Evolutionary conservation across 257 asterid species (phyloP), one percentile per base, ranked within the genome.

Genomic region (Salvia rosmarinus): DNA sequence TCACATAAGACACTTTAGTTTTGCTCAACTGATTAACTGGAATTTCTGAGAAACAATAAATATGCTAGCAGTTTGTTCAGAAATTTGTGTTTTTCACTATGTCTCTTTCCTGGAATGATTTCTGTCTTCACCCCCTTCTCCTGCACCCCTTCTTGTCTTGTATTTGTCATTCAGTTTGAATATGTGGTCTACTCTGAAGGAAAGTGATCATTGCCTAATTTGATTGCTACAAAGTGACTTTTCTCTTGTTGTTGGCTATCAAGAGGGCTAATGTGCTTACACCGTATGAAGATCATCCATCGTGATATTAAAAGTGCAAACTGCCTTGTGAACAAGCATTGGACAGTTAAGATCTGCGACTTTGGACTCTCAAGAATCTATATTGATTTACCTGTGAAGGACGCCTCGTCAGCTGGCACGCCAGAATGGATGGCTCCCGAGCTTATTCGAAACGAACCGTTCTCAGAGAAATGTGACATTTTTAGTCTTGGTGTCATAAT

Each of bases 361-460:
- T 95, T 95, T 81, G 99, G 99, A 68, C 99, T 95, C 49, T 95
- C 99, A 9, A 91, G 93, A 81, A 84, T 91, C 64, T 81, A 76
- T 92, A 81, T 80, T 43, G 85, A 88, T 64, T 59, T 75, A 59
- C 80, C 90, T 67, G 83, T 88, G 75, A 81, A 79, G 58, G 97
- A 89, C 80, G 75, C 90, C 43, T 85, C 97, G 17, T 87, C 95
- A 0, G 98, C 98, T 32, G 98, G 99, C 74, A 95, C 99, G 77
- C 99, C 98, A n/a, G 99, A 95, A 77, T 91, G 99, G 99, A 91
- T 95, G 99, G 99, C 99, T 47, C 99, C 99, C 21, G 99, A 95
- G 82, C 97, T 95, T 40, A 87, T 95, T 17, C 91, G 95, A 11
- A 91, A 85, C 9, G 96, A 91, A 64, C 90, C 96, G 47, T 91